Evolutionary conservation across 495 filamentous ascomycete species (phyloP), one percentile per base, ranked within the genome.

Genomic region (Darksidea phi): DNA sequence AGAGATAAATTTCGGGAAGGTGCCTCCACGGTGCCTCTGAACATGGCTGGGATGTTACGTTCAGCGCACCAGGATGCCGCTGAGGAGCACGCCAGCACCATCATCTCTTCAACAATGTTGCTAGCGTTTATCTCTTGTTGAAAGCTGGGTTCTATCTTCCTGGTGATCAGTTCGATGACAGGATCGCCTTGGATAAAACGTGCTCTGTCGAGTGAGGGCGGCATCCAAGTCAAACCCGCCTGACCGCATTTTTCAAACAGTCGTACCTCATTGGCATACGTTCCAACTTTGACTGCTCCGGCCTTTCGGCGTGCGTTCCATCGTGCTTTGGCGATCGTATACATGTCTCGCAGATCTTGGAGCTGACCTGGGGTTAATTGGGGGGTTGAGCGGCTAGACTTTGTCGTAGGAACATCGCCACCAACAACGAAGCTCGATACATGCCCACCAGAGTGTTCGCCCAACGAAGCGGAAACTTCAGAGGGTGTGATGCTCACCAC

Each of bases 1-100:
- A 58, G 13, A 1, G 65, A 28, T 20, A 61, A 20, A 0, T 28
- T 24, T 15, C 11, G 25, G 42, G 81, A 78, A 5, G 86, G 83
- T 54, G 85, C 79, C 46, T 79, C 80, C 61, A 85, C 78, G 6
- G 88, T 83, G 41, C 86, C 81, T 49, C 90, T 82, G 73, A 87
- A 97, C 15, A 91, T 80, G 51, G 84, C 80, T 1, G 95, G 92
- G 36, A 98, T 89, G 54, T 82, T 78, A 36, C 92, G 86, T 38
- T 84, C 79, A 15, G 79, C 68, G 68, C 86, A 89, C 88, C 90
- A 98, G 37, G 71, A 73, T 6, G 85, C 91, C 2, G 84, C 85
- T 18, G 88, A 75, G 66, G 88, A 80, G 63, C 88, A 87, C 49
- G 86, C 91, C 18, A 93, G 74, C 47, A 89, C 77, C 94, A 97